Conservation (phyloP, 306 rosid genomes). For the Vigna nakashimae region DNA sequence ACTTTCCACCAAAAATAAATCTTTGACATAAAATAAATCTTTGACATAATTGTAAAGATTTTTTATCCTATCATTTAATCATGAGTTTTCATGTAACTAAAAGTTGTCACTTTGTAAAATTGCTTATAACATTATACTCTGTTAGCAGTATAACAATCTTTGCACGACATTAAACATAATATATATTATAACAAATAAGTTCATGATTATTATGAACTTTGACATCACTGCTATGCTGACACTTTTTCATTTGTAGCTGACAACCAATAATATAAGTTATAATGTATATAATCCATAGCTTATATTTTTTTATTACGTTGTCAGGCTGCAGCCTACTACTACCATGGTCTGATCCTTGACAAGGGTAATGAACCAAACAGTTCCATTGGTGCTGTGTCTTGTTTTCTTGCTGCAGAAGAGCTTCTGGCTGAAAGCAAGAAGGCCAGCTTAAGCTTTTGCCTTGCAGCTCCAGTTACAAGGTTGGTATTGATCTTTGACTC, state of each 20-base stretch:
- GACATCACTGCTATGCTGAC: too few relatives aligned
- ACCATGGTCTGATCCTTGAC: slow-evolving; percentile 89
- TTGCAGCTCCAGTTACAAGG: slow-evolving; percentile 92
- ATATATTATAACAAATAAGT: neutral
- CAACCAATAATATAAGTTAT: neutral
- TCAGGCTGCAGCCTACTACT: slow-evolving; percentile 97
- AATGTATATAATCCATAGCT: neutral
- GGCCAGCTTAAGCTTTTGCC: slow-evolving; percentile 84
- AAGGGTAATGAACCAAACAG: slow-evolving; percentile 78
- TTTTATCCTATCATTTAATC: neutral
- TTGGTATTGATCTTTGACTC: slow-evolving; percentile 42
- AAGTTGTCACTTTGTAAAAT: neutral
- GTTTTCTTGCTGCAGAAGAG: slow-evolving; percentile 95
- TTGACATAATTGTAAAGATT: neutral
- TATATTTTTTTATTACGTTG: neutral
- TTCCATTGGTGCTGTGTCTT: slow-evolving; percentile 72
- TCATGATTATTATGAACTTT: too few relatives aligned
- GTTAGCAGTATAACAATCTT: neutral
- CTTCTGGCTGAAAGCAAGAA: slow-evolving; percentile 84
- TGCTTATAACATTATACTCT: neutral
- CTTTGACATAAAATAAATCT: neutral
- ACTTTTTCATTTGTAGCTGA: too few relatives aligned
- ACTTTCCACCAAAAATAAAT: neutral
- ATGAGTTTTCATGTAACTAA: neutral
- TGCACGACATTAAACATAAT: neutral